Conservation (phyloP, 2,329 filamentous ascomycete genomes). For the Sporothrix humicola region DNA sequence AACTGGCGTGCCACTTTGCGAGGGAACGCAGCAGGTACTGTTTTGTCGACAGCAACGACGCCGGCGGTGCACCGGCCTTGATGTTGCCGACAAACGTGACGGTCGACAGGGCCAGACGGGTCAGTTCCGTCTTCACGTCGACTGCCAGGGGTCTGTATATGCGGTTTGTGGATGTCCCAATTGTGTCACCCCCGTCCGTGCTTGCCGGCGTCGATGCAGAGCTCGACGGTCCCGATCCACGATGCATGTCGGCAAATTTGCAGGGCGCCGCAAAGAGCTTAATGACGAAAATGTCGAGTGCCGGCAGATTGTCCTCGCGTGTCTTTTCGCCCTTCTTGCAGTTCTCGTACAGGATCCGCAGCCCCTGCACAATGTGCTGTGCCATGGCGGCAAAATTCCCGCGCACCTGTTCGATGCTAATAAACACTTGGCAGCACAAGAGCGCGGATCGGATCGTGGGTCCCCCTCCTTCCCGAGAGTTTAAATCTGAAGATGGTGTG, state of each 20-base stretch:
- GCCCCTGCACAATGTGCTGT: neutral
- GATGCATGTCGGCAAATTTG: neutral
- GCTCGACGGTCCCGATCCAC: neutral
- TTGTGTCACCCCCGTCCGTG: neutral
- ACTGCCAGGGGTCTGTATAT: neutral
- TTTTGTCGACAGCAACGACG: neutral
- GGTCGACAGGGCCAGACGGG: neutral
- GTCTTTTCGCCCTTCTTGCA: too few species aligned
- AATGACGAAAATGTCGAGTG: neutral
- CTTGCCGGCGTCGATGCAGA: neutral
- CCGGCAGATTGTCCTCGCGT: neutral
- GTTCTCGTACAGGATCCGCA: neutral
- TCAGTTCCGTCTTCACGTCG: neutral
- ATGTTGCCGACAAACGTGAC: neutral
- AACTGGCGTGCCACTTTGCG: neutral
- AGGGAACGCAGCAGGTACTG: neutral
- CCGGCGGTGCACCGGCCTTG: neutral
- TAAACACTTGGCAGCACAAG: slow-evolving; percentile 8
- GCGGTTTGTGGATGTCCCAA: neutral
- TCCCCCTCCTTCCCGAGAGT: too few species aligned
- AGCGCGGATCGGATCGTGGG: neutral
- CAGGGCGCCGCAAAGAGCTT: neutral
- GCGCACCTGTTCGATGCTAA: neutral
- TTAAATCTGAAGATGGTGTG: neutral
- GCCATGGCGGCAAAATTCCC: neutral